These are phyloP conservation scores for Chlorella sp. DNA, from an alignment of 139 green algal genomes.

Conservation along the genomic window DNA sequence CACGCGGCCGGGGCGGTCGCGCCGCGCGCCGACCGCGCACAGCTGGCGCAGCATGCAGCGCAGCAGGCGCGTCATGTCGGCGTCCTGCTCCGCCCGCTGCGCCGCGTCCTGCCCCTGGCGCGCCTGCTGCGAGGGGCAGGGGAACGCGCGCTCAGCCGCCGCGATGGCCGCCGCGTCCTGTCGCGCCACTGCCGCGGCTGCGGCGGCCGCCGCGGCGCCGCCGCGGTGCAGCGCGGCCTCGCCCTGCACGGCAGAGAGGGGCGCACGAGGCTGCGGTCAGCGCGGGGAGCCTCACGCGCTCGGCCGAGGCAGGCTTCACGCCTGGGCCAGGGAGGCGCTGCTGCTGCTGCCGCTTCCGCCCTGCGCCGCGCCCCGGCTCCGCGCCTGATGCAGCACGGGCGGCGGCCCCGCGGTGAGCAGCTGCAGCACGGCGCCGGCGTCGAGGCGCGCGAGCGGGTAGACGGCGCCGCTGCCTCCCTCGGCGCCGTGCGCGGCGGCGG, in stretches of 20 bases:
- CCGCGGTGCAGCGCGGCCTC: slow-evolving; percentile 18
- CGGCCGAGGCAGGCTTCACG: slow-evolving; percentile 16
- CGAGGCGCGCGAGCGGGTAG: too few relatives aligned
- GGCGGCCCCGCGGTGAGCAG: too few relatives aligned
- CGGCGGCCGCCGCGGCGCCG: slow-evolving; percentile 30
- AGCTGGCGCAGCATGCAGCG: slow-evolving; percentile 41
- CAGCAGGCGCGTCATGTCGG: slow-evolving; percentile 17
- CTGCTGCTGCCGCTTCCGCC: too few relatives aligned
- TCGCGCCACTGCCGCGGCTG: too few relatives aligned
- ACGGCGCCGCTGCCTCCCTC: too few relatives aligned
- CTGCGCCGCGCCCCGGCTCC: too few relatives aligned
- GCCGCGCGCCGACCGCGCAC: too few relatives aligned
- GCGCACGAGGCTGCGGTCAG: slow-evolving; percentile 34
- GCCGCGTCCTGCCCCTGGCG: not conserved
- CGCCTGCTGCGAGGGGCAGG: slow-evolving; percentile 24
- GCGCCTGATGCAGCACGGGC: too few relatives aligned
- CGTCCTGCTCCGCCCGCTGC: not conserved
- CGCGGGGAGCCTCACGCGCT: too few relatives aligned
- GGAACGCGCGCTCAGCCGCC: slow-evolving; percentile 43
- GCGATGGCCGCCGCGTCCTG: slow-evolving; percentile 54
- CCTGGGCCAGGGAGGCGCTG: too few relatives aligned
- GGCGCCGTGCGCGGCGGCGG: slow-evolving; percentile 34
- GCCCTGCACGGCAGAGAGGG: not conserved
- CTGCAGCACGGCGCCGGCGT: slow-evolving; percentile 21
- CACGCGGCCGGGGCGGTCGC: slow-evolving; percentile 20